phyloP scores from a whole-genome alignment of 2,329 filamentous ascomycete species.

The Talaromyces rugulosus region DNA sequence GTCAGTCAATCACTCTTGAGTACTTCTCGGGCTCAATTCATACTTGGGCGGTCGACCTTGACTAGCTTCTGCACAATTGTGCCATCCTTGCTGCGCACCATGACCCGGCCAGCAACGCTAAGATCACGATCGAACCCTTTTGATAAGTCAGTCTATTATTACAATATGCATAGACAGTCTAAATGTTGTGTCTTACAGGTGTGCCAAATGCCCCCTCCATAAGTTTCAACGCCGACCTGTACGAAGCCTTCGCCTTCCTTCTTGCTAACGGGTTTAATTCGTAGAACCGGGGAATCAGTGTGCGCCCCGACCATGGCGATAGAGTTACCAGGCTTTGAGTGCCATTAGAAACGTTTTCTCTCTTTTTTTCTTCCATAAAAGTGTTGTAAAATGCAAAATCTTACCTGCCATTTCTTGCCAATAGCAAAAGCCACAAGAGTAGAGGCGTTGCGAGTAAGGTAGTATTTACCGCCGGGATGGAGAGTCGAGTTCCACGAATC shows the following conservation, averaged over 20 bases:
- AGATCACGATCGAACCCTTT: conserved; percentile 88
- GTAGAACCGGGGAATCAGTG: conserved; percentile 88
- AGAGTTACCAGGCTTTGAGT: conserved; percentile 67
- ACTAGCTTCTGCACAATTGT: conserved; percentile 78
- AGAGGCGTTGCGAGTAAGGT: conserved; percentile 87
- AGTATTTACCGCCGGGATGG: conserved; percentile 88
- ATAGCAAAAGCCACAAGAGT: conserved; percentile 92
- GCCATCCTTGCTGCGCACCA: conserved; percentile 70
- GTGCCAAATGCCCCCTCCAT: conserved; percentile 95
- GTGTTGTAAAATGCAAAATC: not conserved
- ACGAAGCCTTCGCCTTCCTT: conserved; percentile 81
- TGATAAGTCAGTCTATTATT: conserved; percentile 10
- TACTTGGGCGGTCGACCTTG: conserved; percentile 79
- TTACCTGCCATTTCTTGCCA: conserved; percentile 75
- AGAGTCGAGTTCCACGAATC: conserved; percentile 80
- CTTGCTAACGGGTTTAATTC: conserved; percentile 91
- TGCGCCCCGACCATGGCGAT: conserved; percentile 92
- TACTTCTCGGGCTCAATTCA: not conserved
- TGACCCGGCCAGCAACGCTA: conserved; percentile 79
- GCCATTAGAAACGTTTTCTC: not conserved
- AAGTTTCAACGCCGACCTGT: conserved; percentile 93
- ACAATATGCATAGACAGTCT: not conserved
- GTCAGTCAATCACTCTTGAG: not conserved
- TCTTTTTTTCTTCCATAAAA: not conserved
- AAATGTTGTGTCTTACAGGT: conserved; percentile 53